Evolutionary conservation across 2,329 filamentous ascomycete genomes (phyloP).

Genomic region (Alternaria gaisen): DNA sequence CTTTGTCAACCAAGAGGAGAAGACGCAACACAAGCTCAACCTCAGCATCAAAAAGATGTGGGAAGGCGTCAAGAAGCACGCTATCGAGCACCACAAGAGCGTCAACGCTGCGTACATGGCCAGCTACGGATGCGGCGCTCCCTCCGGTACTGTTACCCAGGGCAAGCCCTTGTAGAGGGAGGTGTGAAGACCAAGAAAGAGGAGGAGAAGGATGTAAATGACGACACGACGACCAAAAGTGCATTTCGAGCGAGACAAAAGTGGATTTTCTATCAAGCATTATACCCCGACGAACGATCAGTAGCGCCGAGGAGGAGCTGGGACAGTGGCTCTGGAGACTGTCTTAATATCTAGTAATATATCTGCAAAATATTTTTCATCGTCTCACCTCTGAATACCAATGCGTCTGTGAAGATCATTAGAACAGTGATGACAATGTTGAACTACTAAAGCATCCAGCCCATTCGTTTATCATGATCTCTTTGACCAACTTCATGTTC

Average conservation of each 20-base stretch:
- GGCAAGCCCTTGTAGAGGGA: neutral
- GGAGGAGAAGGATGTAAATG: neutral
- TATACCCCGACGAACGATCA: slow-evolving; percentile 15
- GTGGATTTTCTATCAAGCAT: slow-evolving; percentile 13
- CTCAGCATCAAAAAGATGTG: slow-evolving; percentile 41
- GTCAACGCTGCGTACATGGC: slow-evolving; percentile 41
- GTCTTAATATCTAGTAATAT: neutral
- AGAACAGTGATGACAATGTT: neutral
- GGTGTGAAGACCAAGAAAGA: neutral
- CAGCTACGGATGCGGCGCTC: slow-evolving; percentile 32
- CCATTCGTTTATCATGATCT: no score
- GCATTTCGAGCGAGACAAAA: slow-evolving; percentile 4
- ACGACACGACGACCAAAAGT: neutral
- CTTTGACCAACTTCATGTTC: neutral
- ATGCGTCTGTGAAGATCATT: neutral
- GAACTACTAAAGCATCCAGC: accelerated
- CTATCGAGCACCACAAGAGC: slow-evolving; percentile 40
- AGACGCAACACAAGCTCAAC: slow-evolving; percentile 31
- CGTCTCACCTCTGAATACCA: accelerated
- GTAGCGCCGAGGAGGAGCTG: slow-evolving; percentile 4
- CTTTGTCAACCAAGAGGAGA: slow-evolving; percentile 25
- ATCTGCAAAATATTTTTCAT: neutral
- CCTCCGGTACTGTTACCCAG: neutral
- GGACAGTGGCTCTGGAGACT: neutral
- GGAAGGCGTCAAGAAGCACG: slow-evolving; percentile 38